Evolutionary conservation across 1,284 basidiomycete species (phyloP), one percentile per base, ranked within the genome.

Genomic region (Thecaphora thlaspeos): DNA sequence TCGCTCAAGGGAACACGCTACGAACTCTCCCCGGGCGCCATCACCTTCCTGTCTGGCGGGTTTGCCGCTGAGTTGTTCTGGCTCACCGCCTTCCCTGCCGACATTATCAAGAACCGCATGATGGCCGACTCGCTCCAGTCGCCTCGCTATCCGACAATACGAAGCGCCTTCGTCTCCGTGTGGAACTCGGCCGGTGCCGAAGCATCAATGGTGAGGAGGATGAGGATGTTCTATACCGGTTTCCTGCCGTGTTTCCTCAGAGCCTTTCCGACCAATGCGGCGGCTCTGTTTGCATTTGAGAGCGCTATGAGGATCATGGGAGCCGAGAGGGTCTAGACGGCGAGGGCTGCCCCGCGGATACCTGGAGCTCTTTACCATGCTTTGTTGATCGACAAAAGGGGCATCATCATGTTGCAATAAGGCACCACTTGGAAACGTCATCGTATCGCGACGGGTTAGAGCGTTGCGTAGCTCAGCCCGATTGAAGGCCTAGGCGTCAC

Each of bases 11-110:
- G 67, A 0, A 65, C 70, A 10, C 10, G 12, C 0, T 66, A 54
- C 57, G 49, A 88, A 83, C 82, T 88, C 70, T 84, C 81, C 60
- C 84, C 83, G 18, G 85, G 84, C 3, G 78, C 82, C 11, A 83
- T 86, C 5, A 88, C 86, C 60, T 88, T 89, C 73, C 74, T 88
- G 17, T 83, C 87, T 2, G 88, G 88, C 21, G 77, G 75, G 0
- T 38, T 79, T 2, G 70, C 61, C 2, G 75, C 77, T 19, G 79
- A 79, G 44, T 46, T 75, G 2, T 80, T 77, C 50, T 80, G 79
- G 79, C 49, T 83, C 18, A 84, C 86, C 79, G 87, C 84, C 18
- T 88, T 88, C 43, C 87, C 88, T 0, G 84, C 86, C 24, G 88
- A 90, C 76, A 87, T 87, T 68, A 80, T 88, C 56, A 90, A 90